Base-by-base conservation (phyloP, 768 basidiomycete species). In the Trametes gibbosa region DNA sequence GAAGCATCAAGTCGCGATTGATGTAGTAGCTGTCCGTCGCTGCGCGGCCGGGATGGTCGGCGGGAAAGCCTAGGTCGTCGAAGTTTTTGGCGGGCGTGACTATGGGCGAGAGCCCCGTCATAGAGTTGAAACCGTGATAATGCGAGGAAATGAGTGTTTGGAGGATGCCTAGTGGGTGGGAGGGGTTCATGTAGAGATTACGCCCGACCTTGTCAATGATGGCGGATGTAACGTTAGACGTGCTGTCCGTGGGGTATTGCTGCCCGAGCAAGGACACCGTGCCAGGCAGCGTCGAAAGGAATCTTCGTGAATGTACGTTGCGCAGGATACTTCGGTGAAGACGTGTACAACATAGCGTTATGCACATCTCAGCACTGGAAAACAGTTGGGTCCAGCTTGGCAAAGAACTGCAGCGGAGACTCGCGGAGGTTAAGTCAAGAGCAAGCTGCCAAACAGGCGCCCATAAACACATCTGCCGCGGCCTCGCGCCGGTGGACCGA, bases 1-100 rank as follows among this genome's bases (percentile, higher is more conserved):
- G 88, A 37, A 99, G 84, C 92, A 99, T 94, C 68, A 88, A 78
- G 66, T 85, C 77, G 66, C 80, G 82, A 77, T 98, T 98, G 69
- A 97, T 79, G 74, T 99, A 99, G 79, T 99, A 99, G 68, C 89
- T 92, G 77, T 99, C 97, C 42, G 91, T 92, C 45, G 85, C 78
- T 23, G 89, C 81, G 59, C 97, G 85, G 17, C 97, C 96, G 0
- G 96, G 95, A 71, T 99, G 97, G 76, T 98, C 95, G 14, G 76
- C 67, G 0, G 96, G 88, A 75, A 99, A 98, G 3, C 92, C 94
- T 32, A 99, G 86, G 65, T 96, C 92, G 74, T 99, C 97, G 72
- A 99, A 99, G 76, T 95, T 99, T 73, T 95, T 85, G 70, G 78
- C 79, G 2, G 94, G 92, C 3, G 93, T 87, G 53, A 99, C 97